Conservation (phyloP, 768 basidiomycete species). For the Leccinum uliginosum region DNA sequence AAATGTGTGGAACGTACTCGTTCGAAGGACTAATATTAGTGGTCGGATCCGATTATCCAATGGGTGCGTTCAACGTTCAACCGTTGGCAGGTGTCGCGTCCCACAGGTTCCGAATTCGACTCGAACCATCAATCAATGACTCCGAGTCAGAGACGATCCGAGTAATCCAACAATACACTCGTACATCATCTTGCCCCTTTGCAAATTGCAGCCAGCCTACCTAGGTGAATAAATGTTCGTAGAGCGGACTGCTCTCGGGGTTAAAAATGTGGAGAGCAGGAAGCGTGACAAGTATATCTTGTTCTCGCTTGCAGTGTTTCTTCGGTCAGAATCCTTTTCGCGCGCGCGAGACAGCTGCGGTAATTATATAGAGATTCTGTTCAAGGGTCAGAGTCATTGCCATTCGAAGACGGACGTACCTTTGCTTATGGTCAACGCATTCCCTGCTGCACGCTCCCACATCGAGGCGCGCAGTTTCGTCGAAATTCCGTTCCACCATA, state of each 20-base stretch:
- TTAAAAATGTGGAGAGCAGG: conserved; percentile 80
- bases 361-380: conserved; percentile 49
- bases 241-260: conserved; percentile 70
- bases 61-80: no score
- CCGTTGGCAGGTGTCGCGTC: no score
- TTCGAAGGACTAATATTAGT: no score
- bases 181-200: no score
- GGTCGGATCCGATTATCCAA: no score
- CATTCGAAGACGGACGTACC: conserved; percentile 37
- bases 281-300: conserved; percentile 70
- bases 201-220: no score
- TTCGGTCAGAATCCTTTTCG: conserved; percentile 59
- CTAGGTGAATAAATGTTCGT: no score
- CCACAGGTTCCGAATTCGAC: no score
- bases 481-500: conserved; percentile 92
- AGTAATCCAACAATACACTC: no score
- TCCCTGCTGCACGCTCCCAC: conserved; percentile 87
- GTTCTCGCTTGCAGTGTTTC: conserved; percentile 60
- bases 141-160: no score
- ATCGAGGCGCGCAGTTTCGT: conserved; percentile 71
- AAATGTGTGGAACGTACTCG: no score
- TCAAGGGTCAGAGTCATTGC: neutral
- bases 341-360: conserved; percentile 65
- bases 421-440: conserved; percentile 77
- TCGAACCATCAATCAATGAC: no score